Percentiles rank a stretch among this genome's conserved stretches.
Conservation (phyloP, 257 asterid genomes). For the Forsythia suspensa region DNA sequence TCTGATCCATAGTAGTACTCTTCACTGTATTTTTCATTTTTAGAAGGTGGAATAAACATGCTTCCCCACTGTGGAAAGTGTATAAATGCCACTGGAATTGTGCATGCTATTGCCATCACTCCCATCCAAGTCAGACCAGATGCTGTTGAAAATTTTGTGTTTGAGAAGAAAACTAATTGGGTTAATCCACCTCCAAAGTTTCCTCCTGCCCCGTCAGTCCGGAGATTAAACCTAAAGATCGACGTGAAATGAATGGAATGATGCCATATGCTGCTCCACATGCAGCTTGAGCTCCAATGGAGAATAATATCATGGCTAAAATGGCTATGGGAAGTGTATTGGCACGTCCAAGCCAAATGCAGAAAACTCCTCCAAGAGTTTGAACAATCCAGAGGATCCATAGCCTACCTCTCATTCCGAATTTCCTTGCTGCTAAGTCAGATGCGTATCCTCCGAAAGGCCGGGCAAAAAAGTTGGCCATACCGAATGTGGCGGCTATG, state of each 20-base stretch:
- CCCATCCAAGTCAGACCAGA: slow-evolving; percentile 44
- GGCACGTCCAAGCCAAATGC: slow-evolving; percentile 38
- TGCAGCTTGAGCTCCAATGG: slow-evolving; percentile 47
- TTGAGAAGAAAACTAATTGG: slow-evolving; percentile 38
- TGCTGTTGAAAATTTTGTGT: slow-evolving; percentile 30
- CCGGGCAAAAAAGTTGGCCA: slow-evolving; percentile 42
- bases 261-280: slow-evolving; percentile 55
- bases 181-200: slow-evolving; percentile 48
- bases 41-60: slow-evolving; percentile 20
- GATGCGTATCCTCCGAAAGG: slow-evolving; percentile 50
- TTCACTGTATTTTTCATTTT: slow-evolving; percentile 17
- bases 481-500: slow-evolving; percentile 46
- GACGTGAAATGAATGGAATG: slow-evolving; percentile 44
- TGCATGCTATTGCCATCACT: slow-evolving; percentile 13
- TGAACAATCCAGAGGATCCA: slow-evolving; percentile 44
- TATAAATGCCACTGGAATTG: slow-evolving; percentile 14
- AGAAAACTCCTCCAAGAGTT: slow-evolving; percentile 43
- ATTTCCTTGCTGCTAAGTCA: slow-evolving; percentile 33
- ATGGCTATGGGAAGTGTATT: slow-evolving; percentile 36
- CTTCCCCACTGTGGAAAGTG: slow-evolving; percentile 24
- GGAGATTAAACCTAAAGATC: slow-evolving; percentile 47
- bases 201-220: slow-evolving; percentile 48
- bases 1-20: slow-evolving; percentile 21
- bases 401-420: slow-evolving; percentile 52
- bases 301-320: slow-evolving; percentile 39